Evolutionary conservation across 805 yeast genomes (phyloP), one percentile per base, ranked within the genome.

Genomic region (Candida nemodendra): DNA sequence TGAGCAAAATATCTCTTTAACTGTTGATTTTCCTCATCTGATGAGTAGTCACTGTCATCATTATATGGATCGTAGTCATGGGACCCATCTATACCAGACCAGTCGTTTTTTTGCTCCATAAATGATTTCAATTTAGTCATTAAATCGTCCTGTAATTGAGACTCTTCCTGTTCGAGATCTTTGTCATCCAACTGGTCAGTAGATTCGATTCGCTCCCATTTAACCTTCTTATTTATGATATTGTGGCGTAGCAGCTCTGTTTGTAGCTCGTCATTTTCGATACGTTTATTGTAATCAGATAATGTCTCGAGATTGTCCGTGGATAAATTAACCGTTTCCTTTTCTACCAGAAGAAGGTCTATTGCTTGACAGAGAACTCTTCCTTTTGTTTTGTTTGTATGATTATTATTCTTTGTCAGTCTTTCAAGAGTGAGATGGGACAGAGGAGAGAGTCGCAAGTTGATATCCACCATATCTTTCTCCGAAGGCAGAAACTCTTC

Each of bases 211-310:
- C 48, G 47, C 37, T 47, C 33, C 50, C 54, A 27, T 18, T 36
- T 41, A 4, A 57, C 45, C 2, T 9, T 26, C n/a, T 48, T 36
- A 1, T 51, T 53, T 13, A 63, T 47, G 3, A 46, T 46, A 16
- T 37, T 22, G n/a, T 34, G 32, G 18, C 51, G 36, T 9, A 58
- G 23, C 19, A 66, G 44, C 29, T 60, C 63, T 4, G 27, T 39
- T 38, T 65, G 70, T 23, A 66, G 35, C 16, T 26, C 45, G 33
- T 57, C 57, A 4, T 25, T 18, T 16, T 43, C 46, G 5, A 47
- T 45, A 2, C 9, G 26, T 13, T 27, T 11, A 23, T 53, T 54
- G 32, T 47, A 49, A 19, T 38, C 41, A 3, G 29, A 32, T 6
- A 50, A 8, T n/a, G 33, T 18, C 26, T 29, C 34, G 13, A 33